A percentile compares a stretch with the other conserved stretches of the same genome.
Evolutionary conservation across 176 grass and related monocot species (phyloP).

Genomic region (Phoenix dactylifera): DNA sequence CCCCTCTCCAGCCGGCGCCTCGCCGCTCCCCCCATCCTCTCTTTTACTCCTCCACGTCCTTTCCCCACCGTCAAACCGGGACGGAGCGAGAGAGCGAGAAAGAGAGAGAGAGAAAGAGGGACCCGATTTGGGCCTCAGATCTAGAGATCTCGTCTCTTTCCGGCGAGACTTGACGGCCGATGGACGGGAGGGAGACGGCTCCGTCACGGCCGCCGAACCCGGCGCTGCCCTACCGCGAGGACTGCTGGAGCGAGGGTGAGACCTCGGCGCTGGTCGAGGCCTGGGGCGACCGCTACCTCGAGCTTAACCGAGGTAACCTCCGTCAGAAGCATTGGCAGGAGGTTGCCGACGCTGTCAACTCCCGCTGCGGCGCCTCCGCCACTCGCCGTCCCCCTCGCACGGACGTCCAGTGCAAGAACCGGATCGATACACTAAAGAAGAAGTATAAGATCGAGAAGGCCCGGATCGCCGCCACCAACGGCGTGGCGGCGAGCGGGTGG

Average conservation of each 20-base stretch:
- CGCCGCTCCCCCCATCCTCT: background rate
- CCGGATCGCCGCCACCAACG: background rate
- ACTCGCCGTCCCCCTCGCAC: constrained; percentile 75
- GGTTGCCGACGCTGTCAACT: constrained; percentile 80
- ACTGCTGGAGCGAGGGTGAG: constrained; percentile 99
- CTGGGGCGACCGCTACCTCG: constrained; percentile 82
- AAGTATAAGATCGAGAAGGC: constrained; percentile 90
- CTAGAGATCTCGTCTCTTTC: too few relatives aligned
- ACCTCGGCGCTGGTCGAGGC: constrained; percentile 67
- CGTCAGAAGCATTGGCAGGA: constrained; percentile 99
- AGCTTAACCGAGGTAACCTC: constrained; percentile 88
- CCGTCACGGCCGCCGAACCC: constrained; percentile 56
- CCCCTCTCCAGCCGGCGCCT: constrained; percentile 37
- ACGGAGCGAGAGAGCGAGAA: constrained; percentile 2
- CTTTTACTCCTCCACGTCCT: constrained; percentile 40
- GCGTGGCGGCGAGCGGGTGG: constrained; percentile 40
- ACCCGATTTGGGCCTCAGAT: constrained; percentile 1
- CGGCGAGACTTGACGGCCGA: background rate
- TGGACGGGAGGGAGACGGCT: constrained; percentile 5
- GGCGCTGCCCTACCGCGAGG: constrained; percentile 86
- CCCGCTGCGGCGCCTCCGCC: constrained; percentile 35
- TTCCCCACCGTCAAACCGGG: constrained; percentile 11
- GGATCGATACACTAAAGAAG: constrained; percentile 97
- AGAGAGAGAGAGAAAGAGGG: constrained; percentile 27
- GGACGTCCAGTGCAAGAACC: constrained; percentile 98